These are phyloP conservation scores for Luvunga scandens DNA, from an alignment of 345 rosid species.

Conservation along the genomic window DNA sequence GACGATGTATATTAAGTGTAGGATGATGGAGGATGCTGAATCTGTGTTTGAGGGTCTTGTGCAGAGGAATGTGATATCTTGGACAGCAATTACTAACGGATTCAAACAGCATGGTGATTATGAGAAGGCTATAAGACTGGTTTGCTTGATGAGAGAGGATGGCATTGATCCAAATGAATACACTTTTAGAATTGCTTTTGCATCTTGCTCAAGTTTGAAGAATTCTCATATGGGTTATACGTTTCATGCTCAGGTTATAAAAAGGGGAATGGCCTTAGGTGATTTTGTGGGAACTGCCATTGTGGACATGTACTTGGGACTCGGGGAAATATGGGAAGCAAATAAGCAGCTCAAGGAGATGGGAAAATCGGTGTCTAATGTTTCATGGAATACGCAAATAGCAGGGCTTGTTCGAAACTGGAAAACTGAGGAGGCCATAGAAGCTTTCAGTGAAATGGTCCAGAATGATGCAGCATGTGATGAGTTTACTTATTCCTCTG, in stretches of 20 bases:
- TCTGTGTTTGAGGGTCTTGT: slow-evolving; percentile 17
- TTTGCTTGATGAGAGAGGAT: slow-evolving; percentile 22
- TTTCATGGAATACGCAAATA: slow-evolving; percentile 19
- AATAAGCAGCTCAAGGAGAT: slow-evolving; percentile 17
- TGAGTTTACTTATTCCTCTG: slow-evolving; percentile 27
- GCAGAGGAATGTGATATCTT: slow-evolving; percentile 21
- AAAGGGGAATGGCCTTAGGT: slow-evolving; percentile 23
- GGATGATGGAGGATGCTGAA: slow-evolving; percentile 24
- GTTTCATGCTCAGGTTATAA: slow-evolving; percentile 25
- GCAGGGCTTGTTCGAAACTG: slow-evolving; percentile 22
- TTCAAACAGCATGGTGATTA: slow-evolving; percentile 18
- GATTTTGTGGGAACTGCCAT: slow-evolving; percentile 24
- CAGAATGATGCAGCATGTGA: slow-evolving; percentile 17
- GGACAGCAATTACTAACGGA: slow-evolving; percentile 27
- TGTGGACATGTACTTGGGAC: slow-evolving; percentile 26
- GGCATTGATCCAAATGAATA: slow-evolving; percentile 27
- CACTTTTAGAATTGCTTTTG: slow-evolving; percentile 21
- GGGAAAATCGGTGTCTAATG: slow-evolving; percentile 17
- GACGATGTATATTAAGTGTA: slow-evolving; percentile 27
- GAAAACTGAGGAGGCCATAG: slow-evolving; percentile 20
- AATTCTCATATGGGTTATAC: background rate
- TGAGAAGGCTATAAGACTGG: slow-evolving; percentile 20
- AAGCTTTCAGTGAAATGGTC: slow-evolving; percentile 19
- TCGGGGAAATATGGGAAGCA: slow-evolving; percentile 18
- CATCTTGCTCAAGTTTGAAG: slow-evolving; percentile 23